These are phyloP conservation scores for Coemansia reversa DNA, from an alignment of 192 early-diverging fungal genomes.

Conservation along the genomic window DNA sequence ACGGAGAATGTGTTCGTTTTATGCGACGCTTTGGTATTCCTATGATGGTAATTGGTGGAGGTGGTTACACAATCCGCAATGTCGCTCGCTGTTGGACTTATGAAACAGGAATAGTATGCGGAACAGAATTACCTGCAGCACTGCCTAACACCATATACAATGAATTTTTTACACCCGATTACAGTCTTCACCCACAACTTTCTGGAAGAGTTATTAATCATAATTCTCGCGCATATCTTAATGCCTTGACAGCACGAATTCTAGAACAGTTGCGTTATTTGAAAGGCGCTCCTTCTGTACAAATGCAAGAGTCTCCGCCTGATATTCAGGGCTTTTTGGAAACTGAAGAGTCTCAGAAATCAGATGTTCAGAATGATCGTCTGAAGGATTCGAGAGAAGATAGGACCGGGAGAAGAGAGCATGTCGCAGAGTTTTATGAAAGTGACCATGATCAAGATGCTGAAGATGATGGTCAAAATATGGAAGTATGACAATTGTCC, in stretches of 20 bases:
- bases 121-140: slow-evolving; percentile 69
- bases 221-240: slow-evolving; percentile 81
- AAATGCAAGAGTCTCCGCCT: slow-evolving; percentile 87
- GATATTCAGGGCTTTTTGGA: slow-evolving; percentile 55
- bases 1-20: slow-evolving; percentile 88
- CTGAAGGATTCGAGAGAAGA: slow-evolving; percentile 32
- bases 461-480: slow-evolving; percentile 9
- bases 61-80: slow-evolving; percentile 98
- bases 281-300: slow-evolving; percentile 88
- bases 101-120: slow-evolving; percentile 86
- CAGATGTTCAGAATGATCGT: slow-evolving; percentile 23
- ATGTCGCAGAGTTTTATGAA: slow-evolving; percentile 49
- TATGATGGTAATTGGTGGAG: slow-evolving; percentile 89
- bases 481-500: not conserved
- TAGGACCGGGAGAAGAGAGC: slow-evolving; percentile 18
- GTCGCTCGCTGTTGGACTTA: slow-evolving; percentile 94
- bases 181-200: slow-evolving; percentile 82
- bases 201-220: slow-evolving; percentile 82
- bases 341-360: slow-evolving; percentile 27
- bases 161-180: slow-evolving; percentile 88
- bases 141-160: slow-evolving; percentile 78
- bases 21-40: slow-evolving; percentile 92
- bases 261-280: slow-evolving; percentile 87
- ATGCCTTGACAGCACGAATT: slow-evolving; percentile 69
- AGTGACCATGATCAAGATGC: slow-evolving; percentile 48